Evolutionary conservation across 768 basidiomycete species (phyloP).

Genomic region (Suillus occidentalis): DNA sequence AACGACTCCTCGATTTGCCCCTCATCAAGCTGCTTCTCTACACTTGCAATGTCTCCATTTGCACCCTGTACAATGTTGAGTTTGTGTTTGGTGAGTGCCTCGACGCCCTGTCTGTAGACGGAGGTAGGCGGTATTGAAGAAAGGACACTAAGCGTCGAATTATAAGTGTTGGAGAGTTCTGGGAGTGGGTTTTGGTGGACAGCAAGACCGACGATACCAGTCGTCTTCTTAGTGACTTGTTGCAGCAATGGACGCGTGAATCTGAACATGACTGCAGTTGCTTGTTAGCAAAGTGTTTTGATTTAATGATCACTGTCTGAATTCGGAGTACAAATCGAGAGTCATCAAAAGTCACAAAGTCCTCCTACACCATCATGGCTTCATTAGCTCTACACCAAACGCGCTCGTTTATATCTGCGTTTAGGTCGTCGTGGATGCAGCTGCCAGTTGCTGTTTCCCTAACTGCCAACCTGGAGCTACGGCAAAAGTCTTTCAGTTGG

Average conservation of each 20-base stretch:
- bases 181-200: slow-evolving; percentile 87
- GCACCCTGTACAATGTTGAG: slow-evolving; percentile 70
- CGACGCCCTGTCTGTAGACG: slow-evolving; percentile 87
- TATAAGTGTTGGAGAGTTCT: slow-evolving; percentile 71
- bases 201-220: slow-evolving; percentile 80
- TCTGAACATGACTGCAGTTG: slow-evolving; percentile 62
- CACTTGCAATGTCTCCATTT: slow-evolving; percentile 61
- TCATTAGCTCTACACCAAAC: slow-evolving; percentile 37
- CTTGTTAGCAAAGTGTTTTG: slow-evolving; percentile 16
- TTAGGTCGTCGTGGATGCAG: slow-evolving; percentile 24
- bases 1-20: slow-evolving; percentile 88
- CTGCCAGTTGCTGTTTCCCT: slow-evolving; percentile 16
- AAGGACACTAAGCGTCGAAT: slow-evolving; percentile 70
- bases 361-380: slow-evolving; percentile 36
- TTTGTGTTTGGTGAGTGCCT: slow-evolving; percentile 81
- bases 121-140: slow-evolving; percentile 74
- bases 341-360: slow-evolving; percentile 5
- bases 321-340: not conserved
- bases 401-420: slow-evolving; percentile 24
- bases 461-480: slow-evolving; percentile 19
- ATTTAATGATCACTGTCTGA: slow-evolving; percentile 2
- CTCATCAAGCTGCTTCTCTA: slow-evolving; percentile 76
- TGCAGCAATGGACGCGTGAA: slow-evolving; percentile 70
- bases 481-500: slow-evolving; percentile 33
- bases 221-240: slow-evolving; percentile 68